phyloP scores from a whole-genome alignment of 2,329 filamentous ascomycete genomes.

The Karstenula rhodostoma region DNA sequence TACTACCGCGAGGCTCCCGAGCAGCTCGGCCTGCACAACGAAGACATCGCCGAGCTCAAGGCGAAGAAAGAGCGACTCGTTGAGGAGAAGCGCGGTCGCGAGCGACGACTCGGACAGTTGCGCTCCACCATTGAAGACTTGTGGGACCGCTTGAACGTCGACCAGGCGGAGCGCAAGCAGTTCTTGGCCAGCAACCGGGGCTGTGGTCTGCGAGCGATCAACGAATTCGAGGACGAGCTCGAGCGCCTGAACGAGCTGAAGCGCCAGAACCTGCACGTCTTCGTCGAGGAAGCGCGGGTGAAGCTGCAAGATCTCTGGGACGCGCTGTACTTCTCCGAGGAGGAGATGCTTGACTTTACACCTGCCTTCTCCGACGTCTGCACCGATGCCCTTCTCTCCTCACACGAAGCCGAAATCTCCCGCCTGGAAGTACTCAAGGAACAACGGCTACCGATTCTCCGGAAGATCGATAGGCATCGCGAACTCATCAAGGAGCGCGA shows the following conservation, averaged over 20 bases:
- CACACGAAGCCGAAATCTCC: conserved; percentile 89
- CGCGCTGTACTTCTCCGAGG: conserved; percentile 89
- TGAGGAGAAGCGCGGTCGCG: conserved; percentile 87
- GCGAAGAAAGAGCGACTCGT: conserved; percentile 80
- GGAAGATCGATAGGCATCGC: conserved; percentile 83
- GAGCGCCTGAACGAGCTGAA: conserved; percentile 89
- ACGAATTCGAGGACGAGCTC: conserved; percentile 94
- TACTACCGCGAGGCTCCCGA: conserved; percentile 90
- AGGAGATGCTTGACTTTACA: conserved; percentile 98
- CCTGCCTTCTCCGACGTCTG: conserved; percentile 97
- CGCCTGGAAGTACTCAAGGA: conserved; percentile 83
- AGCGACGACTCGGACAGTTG: conserved; percentile 79
- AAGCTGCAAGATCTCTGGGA: conserved; percentile 97
- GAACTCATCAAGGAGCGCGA: conserved; percentile 85
- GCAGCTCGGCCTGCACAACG: conserved; percentile 89
- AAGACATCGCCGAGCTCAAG: conserved; percentile 78
- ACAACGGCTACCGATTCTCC: conserved; percentile 83
- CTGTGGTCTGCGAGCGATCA: conserved; percentile 89
- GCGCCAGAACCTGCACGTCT: conserved; percentile 91
- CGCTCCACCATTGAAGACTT: conserved; percentile 80
- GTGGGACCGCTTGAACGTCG: conserved; percentile 87
- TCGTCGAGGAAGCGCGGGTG: conserved; percentile 91
- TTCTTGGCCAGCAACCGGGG: conserved; percentile 90
- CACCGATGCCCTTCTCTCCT: conserved; percentile 92
- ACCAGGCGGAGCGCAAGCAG: conserved; percentile 80